Percentiles rank a stretch among this genome's conserved stretches.
phyloP scores from a whole-genome alignment of 306 rosid species.

The Mucuna pruriens region DNA sequence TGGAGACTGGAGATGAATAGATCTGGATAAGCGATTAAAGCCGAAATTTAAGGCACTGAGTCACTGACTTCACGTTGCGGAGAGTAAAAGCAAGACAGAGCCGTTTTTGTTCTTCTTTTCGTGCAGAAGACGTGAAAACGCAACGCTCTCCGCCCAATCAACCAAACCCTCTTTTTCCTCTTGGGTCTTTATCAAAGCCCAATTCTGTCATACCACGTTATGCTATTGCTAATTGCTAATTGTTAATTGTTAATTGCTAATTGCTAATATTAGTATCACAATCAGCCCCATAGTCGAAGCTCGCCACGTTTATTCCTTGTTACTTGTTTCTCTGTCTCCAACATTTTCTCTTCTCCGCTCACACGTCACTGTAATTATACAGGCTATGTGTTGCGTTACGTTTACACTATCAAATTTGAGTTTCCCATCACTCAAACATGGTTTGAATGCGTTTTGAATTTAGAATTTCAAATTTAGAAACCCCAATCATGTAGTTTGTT shows the following conservation, averaged over 20 bases:
- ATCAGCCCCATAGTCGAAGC: too few species aligned
- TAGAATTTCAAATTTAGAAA: too few species aligned
- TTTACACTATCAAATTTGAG: too few species aligned
- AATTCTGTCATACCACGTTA: too few species aligned
- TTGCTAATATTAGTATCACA: too few species aligned
- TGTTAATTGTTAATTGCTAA: too few species aligned
- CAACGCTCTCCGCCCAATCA: neutral
- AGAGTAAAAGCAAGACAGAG: neutral
- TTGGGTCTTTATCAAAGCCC: slow-evolving; percentile 15
- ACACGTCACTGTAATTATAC: neutral
- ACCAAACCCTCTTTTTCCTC: neutral
- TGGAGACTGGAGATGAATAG: neutral
- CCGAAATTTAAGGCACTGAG: slow-evolving; percentile 16
- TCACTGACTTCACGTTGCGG: neutral
- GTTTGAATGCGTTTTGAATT: too few species aligned
- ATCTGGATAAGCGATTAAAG: slow-evolving; percentile 11
- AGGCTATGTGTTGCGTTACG: too few species aligned
- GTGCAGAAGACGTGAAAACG: slow-evolving; percentile 6
- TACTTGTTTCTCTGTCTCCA: neutral
- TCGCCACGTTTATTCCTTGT: too few species aligned
- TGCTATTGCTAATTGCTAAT: too few species aligned
- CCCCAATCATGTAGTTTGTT: too few species aligned
- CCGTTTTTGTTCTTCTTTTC: neutral
- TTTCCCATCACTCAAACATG: too few species aligned
- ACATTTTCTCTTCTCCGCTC: neutral